Conservation (phyloP, 2,329 filamentous ascomycete species). For the Neofusicoccum ribis region DNA sequence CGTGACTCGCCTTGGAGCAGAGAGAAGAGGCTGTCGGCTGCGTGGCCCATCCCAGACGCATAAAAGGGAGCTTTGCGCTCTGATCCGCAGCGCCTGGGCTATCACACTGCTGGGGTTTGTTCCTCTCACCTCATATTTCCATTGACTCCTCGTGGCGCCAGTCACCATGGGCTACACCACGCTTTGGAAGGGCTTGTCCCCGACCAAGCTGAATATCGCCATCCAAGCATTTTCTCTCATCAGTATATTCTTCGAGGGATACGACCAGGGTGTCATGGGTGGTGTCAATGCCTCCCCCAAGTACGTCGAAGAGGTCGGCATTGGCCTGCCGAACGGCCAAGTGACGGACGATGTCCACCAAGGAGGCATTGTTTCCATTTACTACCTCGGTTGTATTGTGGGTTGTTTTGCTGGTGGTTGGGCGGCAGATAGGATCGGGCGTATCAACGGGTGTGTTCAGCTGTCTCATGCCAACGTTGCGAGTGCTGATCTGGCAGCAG, state of each 20-base stretch:
- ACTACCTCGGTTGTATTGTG: slow-evolving; percentile 63
- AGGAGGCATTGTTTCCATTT: slow-evolving; percentile 62
- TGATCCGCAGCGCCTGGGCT: not conserved
- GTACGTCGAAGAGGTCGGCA: slow-evolving; percentile 65
- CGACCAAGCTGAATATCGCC: slow-evolving; percentile 44
- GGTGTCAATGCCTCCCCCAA: slow-evolving; percentile 66
- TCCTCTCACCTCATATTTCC: not conserved
- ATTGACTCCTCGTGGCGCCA: not conserved
- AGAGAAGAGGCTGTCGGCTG: not conserved
- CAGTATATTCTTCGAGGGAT: slow-evolving; percentile 31
- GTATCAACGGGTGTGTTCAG: slow-evolving; percentile 47
- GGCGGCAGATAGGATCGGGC: slow-evolving; percentile 62
- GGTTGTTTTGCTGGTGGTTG: slow-evolving; percentile 64
- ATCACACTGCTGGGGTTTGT: not conserved
- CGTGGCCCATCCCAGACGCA: not conserved
- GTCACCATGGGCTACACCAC: slow-evolving; percentile 41
- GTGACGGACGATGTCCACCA: slow-evolving; percentile 61
- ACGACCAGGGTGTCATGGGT: slow-evolving; percentile 59
- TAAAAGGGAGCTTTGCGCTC: not conserved
- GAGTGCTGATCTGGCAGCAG: not conserved
- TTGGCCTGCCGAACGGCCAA: slow-evolving; percentile 56
- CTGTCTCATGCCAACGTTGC: not conserved
- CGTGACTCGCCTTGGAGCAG: not conserved
- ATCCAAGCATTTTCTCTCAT: slow-evolving; percentile 37
- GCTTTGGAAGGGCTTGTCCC: slow-evolving; percentile 46